These are phyloP conservation scores for Fusarium sp. DNA, from an alignment of 2,329 filamentous ascomycete genomes.

Conservation along the genomic window DNA sequence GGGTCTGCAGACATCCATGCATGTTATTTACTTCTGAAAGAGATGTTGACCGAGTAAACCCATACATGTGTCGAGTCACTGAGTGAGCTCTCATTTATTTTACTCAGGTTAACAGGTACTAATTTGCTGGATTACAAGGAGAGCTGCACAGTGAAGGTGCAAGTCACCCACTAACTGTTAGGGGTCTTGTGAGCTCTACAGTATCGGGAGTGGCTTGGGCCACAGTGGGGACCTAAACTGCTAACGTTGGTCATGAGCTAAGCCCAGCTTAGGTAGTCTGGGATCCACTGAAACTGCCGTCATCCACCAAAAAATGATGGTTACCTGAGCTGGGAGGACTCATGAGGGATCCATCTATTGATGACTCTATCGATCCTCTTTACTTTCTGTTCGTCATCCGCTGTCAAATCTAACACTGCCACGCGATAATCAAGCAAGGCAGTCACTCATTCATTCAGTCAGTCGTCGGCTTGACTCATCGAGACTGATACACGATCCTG, in stretches of 20 bases:
- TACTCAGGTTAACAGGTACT: not conserved
- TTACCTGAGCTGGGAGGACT: slow-evolving; percentile 24
- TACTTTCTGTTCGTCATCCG: slow-evolving; percentile 14
- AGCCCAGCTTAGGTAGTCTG: slow-evolving; percentile 2
- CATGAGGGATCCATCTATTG: slow-evolving; percentile 18
- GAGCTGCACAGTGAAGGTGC: not conserved
- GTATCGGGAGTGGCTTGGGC: slow-evolving; percentile 32
- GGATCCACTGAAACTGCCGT: slow-evolving; percentile 17
- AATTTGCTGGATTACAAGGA: not conserved
- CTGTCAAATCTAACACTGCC: slow-evolving; percentile 9
- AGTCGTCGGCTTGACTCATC: slow-evolving; percentile 37
- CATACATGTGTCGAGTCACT: no score
- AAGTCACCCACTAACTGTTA: slow-evolving; percentile 14
- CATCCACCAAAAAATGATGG: slow-evolving; percentile 26
- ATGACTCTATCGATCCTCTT: slow-evolving; percentile 35
- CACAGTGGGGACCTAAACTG: slow-evolving; percentile 9
- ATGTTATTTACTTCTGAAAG: not conserved
- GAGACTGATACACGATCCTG: slow-evolving; percentile 32
- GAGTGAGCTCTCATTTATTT: not conserved
- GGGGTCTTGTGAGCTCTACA: slow-evolving; percentile 17
- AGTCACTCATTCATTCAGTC: not conserved
- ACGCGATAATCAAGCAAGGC: slow-evolving; percentile 5
- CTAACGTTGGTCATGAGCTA: slow-evolving; percentile 8
- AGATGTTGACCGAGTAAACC: no score
- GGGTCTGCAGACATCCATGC: not conserved